phyloP scores from a whole-genome alignment of 2,329 filamentous ascomycete genomes.

The Nemania bipapillata region DNA sequence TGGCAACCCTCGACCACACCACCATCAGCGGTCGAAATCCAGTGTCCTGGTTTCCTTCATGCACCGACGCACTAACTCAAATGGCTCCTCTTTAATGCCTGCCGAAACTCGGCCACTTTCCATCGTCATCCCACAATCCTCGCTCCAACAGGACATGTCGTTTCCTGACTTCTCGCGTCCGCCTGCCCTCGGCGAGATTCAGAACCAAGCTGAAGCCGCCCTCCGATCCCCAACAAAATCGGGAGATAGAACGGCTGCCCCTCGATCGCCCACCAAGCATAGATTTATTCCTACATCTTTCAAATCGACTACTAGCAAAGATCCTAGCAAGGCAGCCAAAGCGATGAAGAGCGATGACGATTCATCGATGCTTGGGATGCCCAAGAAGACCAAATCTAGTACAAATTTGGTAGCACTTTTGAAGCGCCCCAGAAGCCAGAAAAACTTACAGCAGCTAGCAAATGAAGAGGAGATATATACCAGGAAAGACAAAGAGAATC shows the following conservation, averaged over 20 bases:
- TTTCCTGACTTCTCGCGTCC: conserved; percentile 55
- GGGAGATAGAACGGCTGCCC: conserved; percentile 31
- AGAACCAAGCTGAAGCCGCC: conserved; percentile 58
- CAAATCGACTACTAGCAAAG: conserved; percentile 56
- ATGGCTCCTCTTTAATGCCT: conserved; percentile 53
- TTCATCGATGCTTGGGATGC: conserved; percentile 65
- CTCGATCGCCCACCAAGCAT: conserved; percentile 49
- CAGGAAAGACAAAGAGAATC: conserved; percentile 83
- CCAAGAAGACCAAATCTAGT: conserved; percentile 83
- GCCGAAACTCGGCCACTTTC: conserved; percentile 42
- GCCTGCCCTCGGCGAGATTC: conserved; percentile 66
- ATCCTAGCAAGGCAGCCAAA: conserved; percentile 51
- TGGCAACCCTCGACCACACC: conserved; percentile 35
- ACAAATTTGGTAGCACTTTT: conserved; percentile 83
- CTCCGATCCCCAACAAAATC: conserved; percentile 47
- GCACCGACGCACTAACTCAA: conserved; percentile 61
- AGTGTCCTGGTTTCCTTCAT: conserved; percentile 63
- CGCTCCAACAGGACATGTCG: conserved; percentile 48
- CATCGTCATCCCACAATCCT: conserved; percentile 40
- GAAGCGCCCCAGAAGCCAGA: conserved; percentile 77
- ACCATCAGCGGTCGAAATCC: conserved; percentile 60
- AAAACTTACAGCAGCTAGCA: conserved; percentile 67
- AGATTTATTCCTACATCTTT: conserved; percentile 50
- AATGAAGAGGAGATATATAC: conserved; percentile 63
- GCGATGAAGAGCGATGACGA: conserved; percentile 55